These are phyloP conservation scores for Saitozyma podzolica DNA, from an alignment of 768 basidiomycete genomes.

Conservation along the genomic window DNA sequence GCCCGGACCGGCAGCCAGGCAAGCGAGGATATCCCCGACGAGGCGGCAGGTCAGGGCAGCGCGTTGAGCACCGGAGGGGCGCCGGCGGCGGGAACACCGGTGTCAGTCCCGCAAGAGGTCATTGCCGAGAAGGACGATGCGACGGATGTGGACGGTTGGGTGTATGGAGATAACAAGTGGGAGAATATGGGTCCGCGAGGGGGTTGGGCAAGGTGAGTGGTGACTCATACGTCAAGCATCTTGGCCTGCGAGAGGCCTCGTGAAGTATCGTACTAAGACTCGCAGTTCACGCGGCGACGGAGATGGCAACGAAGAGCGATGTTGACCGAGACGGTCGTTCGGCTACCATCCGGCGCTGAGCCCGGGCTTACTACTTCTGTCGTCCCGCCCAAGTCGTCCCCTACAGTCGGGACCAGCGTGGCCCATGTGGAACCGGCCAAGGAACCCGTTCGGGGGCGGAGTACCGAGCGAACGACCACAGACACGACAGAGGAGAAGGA, in stretches of 20 bases:
- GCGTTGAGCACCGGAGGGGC: neutral
- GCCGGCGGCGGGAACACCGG: constrained; percentile 10
- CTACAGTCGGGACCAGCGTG: constrained; percentile 2
- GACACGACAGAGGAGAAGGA: neutral
- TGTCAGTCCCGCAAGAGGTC: constrained; percentile 10
- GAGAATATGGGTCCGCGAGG: constrained; percentile 72
- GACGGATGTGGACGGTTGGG: constrained; percentile 88
- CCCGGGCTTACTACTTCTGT: neutral
- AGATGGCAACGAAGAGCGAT: constrained; percentile 84
- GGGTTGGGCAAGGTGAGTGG: constrained; percentile 73
- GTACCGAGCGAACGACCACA: neutral
- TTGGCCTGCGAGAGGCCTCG: no score
- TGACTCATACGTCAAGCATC: neutral
- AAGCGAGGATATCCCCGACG: constrained; percentile 26
- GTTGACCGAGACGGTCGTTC: constrained; percentile 69
- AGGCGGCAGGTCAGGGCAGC: neutral
- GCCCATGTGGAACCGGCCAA: neutral
- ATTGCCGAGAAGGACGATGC: constrained; percentile 37
- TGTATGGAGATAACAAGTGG: constrained; percentile 96
- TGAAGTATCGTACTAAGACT: neutral
- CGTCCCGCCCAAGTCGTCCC: constrained; percentile 3
- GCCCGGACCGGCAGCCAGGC: constrained; percentile 33
- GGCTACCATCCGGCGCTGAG: constrained; percentile 19
- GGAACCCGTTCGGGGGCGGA: neutral
- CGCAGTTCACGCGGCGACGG: constrained; percentile 76